Evolutionary conservation across 2,329 filamentous ascomycete species (phyloP), one percentile per base, ranked within the genome.

Genomic region (Talaromyces sp.): DNA sequence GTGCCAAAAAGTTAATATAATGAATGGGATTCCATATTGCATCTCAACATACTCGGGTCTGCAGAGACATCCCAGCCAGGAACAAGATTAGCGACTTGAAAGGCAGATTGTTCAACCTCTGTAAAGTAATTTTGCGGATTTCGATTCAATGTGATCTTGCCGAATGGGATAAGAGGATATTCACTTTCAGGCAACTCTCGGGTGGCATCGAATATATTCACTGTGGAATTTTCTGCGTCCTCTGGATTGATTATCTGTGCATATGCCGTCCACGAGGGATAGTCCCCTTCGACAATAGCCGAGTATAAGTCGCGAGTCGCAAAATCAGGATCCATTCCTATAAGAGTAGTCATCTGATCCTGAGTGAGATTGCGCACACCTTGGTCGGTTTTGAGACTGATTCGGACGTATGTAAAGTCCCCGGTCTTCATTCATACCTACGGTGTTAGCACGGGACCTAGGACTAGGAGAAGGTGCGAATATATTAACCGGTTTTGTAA

Each of bases 341-440:
- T 43, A 35, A 61, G 54, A n/a, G 26, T 29, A 52, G 35, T 52
- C 56, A 14, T 61, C 60, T 6, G 80, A 77, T 57, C 80, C 76
- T 26, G 75, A 82, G 48, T 46, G 54, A 51, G 48, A 27, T 51
- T 27, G 21, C 26, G 19, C 21, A 51, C 48, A 24, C 48, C 48
- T 51, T 51, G 48, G 48, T 51, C 48, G 21, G 48, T 51, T 27
- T 51, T 51, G 48, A 51, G 48, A 24, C 21, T 51, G 27, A 56
- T 29, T 17, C n/a, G 54, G 26, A 35, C 54, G 10, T 35, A 38
- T 56, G 41, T 21, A 24, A 56, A 38, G 4, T 17, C 31, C 24
- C 54, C 35, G 24, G 35, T 41, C 35, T 41, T 41, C 35, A 41
- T 41, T 41, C 35, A 41, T 41, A 41, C 17, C 35, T 41, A 41